Evolutionary conservation across 805 yeast genomes (phyloP).

Genomic region (Wickerhamiella musiphila): DNA sequence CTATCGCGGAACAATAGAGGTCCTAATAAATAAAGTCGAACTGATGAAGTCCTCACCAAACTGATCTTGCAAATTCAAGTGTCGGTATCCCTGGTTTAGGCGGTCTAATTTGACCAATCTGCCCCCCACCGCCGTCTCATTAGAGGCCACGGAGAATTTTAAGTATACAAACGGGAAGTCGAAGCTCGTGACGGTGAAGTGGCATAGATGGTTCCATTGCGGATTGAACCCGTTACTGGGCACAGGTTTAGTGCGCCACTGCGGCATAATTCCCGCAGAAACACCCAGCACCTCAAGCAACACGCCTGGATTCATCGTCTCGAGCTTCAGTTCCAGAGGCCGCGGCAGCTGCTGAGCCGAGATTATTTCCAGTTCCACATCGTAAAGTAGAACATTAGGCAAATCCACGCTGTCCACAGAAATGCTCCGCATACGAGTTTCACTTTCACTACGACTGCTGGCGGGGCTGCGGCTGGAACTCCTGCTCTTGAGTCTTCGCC

Average conservation of each 20-base stretch:
- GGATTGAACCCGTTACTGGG: constrained; percentile 76
- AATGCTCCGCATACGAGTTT: no score
- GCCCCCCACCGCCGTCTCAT: constrained; percentile 33
- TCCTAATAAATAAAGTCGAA: constrained; percentile 36
- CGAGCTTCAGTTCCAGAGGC: constrained; percentile 33
- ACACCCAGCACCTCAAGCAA: constrained; percentile 40
- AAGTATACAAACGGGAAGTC: constrained; percentile 22
- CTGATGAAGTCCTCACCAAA: constrained; percentile 66
- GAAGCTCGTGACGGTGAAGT: constrained; percentile 23
- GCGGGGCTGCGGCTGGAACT: no score
- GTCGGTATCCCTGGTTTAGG: constrained; percentile 65
- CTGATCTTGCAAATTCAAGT: constrained; percentile 54
- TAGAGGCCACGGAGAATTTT: constrained; percentile 21
- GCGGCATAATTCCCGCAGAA: constrained; percentile 5
- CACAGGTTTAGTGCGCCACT: constrained; percentile 24
- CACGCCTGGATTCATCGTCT: constrained; percentile 42
- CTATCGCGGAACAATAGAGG: no score
- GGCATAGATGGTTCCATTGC: constrained; percentile 47
- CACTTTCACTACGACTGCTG: no score
- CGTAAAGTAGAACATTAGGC: no score
- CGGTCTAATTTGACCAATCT: constrained; percentile 43
- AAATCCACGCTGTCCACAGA: no score
- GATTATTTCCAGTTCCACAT: constrained; percentile 33
- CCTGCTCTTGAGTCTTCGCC: no score
- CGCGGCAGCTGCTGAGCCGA: constrained; percentile 80